Evolutionary conservation across 2,329 filamentous ascomycete genomes (phyloP).

Genomic region (Fusarium virguliforme): DNA sequence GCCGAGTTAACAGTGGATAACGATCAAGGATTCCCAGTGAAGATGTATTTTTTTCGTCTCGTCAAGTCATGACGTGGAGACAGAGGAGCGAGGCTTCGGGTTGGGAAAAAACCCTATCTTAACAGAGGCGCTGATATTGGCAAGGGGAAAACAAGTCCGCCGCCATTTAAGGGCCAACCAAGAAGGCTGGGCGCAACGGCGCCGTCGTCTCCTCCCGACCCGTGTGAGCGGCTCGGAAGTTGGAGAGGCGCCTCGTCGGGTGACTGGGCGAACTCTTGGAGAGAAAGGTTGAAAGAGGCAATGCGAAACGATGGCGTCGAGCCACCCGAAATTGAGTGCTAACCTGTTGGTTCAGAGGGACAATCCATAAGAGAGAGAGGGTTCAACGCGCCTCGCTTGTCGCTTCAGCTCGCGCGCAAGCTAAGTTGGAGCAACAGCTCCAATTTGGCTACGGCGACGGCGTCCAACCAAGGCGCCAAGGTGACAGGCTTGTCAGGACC

Average conservation of each 20-base stretch:
- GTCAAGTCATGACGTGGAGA: slow-evolving; percentile 22
- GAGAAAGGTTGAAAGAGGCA: slow-evolving; percentile 2
- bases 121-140: slow-evolving; percentile 38
- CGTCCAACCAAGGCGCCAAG: slow-evolving; percentile 46
- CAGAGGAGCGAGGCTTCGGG: slow-evolving; percentile 7
- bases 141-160: slow-evolving; percentile 29
- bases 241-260: slow-evolving; percentile 10
- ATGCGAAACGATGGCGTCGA: slow-evolving; percentile 41
- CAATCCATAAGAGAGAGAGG: neutral
- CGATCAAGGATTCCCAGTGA: slow-evolving; percentile 1
- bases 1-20: slow-evolving; percentile 19
- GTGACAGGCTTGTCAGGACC: slow-evolving; percentile 35
- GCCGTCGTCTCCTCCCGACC: slow-evolving; percentile 9
- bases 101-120: slow-evolving; percentile 18
- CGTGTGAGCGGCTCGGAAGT: slow-evolving; percentile 7
- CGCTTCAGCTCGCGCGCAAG: slow-evolving; percentile 19
- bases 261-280: neutral
- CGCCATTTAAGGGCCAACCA: slow-evolving; percentile 21
- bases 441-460: slow-evolving; percentile 18
- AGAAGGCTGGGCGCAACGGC: slow-evolving; percentile 16
- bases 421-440: slow-evolving; percentile 18
- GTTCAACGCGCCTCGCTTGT: slow-evolving; percentile 11
- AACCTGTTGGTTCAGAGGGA: neutral
- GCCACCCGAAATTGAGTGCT: slow-evolving; percentile 23
- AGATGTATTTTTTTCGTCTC: neutral